Evolutionary conservation across 257 asterid species (phyloP).

Genomic region (Catharanthus roseus): DNA sequence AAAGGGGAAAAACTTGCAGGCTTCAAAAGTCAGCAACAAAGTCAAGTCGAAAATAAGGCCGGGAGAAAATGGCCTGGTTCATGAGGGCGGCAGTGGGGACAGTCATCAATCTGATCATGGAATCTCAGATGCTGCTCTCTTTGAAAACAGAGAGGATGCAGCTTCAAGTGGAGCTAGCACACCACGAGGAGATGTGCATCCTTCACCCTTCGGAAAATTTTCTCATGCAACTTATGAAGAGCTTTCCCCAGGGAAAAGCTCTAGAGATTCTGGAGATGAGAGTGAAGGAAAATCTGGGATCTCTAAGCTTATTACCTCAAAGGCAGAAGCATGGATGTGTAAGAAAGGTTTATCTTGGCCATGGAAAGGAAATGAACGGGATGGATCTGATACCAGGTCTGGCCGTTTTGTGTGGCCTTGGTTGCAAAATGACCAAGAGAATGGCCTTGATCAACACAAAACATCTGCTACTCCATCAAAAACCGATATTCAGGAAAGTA

Average conservation of each 20-base stretch:
- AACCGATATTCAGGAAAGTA: slow-evolving; percentile 44
- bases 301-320: slow-evolving; percentile 60
- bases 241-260: slow-evolving; percentile 34
- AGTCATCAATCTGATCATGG: slow-evolving; percentile 61
- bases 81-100: slow-evolving; percentile 67
- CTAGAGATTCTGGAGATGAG: slow-evolving; percentile 67
- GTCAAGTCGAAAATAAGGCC: slow-evolving; percentile 72
- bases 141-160: slow-evolving; percentile 71
- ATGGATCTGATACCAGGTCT: slow-evolving; percentile 52
- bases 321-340: slow-evolving; percentile 84
- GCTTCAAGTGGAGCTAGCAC: slow-evolving; percentile 87
- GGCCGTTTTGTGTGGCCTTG: slow-evolving; percentile 68
- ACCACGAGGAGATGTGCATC: slow-evolving; percentile 66
- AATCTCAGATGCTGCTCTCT: slow-evolving; percentile 33
- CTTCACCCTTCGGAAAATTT: slow-evolving; percentile 65
- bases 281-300: slow-evolving; percentile 62
- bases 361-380: slow-evolving; percentile 70
- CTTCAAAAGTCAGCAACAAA: slow-evolving; percentile 81
- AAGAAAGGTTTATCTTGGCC: slow-evolving; percentile 74
- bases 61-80: slow-evolving; percentile 40
- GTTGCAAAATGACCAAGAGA: slow-evolving; percentile 58
- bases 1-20: slow-evolving; percentile 39
- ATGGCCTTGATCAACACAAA: slow-evolving; percentile 44
- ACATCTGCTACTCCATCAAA: slow-evolving; percentile 29
- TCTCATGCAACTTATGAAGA: slow-evolving; percentile 37